Evolutionary conservation across 225 moss, liverwort and hornwort species (phyloP), one percentile per base, ranked within the genome.

Genomic region (Antitrichia curtipendula): DNA sequence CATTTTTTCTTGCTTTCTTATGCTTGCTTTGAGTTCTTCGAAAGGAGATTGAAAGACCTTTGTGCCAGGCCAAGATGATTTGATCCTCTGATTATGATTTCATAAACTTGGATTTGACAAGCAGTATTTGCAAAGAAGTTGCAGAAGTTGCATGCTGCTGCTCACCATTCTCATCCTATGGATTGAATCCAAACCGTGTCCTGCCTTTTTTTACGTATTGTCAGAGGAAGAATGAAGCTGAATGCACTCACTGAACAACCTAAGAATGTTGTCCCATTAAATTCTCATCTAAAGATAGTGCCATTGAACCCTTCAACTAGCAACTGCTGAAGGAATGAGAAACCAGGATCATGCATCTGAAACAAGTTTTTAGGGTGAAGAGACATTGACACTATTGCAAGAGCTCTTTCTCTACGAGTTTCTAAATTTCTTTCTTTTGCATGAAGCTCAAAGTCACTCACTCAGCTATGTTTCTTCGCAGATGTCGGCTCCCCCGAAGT

Each of bases 401-500:
- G 24, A 54, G n/a, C 76, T 24, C n/a, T 54, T 24, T n/a, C 52
- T 54, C 24, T n/a, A 24, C 16, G n/a, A 56, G 56, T 77, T 76
- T n/a, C 57, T 27, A 12, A 57, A 8, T 28, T 78, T 56, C 2
- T 12, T 57, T 40, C 2, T 57, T 57, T 40, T 41, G 22, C 62
- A 15, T 63, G 62, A 49, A 81, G 62, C 34, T 62, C 16, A 47
- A 61, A 62, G 81, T 61, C 29, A 22, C 61, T 79, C 58, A 80
- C 23, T 80, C 21, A 80, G 80, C 31, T 60, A 22, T 18, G 7
- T 36, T 64, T 81, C 47, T 9, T 52, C 40, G 84, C 92, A 98
- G 98, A 97, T 91, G 90, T 69, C 69, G 89, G 88, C 76, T 92
- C 86, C 38, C 94, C 95, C 27, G 83, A 90, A 85, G 97, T 97